Evolutionary conservation across 495 filamentous ascomycete species (phyloP).

Genomic region (Hypoxylon crocopeplum): DNA sequence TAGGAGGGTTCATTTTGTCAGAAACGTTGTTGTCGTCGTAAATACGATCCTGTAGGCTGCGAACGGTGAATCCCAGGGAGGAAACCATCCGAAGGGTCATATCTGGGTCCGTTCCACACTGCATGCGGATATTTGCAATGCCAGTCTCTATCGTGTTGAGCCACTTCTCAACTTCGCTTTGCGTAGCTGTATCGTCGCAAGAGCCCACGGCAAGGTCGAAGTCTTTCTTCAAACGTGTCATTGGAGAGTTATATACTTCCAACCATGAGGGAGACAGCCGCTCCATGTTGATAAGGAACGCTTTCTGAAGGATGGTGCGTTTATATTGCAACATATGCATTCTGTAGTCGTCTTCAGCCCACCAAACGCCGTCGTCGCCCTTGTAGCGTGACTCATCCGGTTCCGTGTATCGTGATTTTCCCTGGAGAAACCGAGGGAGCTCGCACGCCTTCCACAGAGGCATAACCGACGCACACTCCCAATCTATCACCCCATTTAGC

Average conservation of each 20-base stretch:
- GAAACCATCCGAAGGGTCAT: neutral
- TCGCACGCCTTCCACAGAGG: constrained; percentile 9
- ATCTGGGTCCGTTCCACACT: neutral
- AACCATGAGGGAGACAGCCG: neutral
- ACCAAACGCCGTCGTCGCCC: neutral
- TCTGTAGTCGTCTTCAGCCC: neutral
- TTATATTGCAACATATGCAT: neutral
- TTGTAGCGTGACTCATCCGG: neutral
- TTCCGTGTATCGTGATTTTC: neutral
- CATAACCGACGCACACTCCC: constrained; percentile 3
- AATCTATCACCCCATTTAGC: constrained; percentile 1
- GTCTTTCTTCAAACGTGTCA: neutral
- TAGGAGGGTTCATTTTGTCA: neutral
- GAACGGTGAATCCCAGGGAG: neutral
- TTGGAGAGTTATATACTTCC: neutral
- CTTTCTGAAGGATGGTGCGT: neutral
- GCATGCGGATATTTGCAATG: neutral
- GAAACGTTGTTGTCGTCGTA: neutral
- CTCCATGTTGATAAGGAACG: neutral
- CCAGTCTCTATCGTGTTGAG: neutral
- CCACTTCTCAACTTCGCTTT: neutral
- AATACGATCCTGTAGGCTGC: constrained; percentile 9
- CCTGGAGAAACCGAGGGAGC: constrained; percentile 3
- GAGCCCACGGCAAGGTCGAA: neutral
- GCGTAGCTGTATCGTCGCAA: neutral